A percentile compares a stretch with the other conserved stretches of the same genome.
Evolutionary conservation across 139 green algal species (phyloP).

Genomic region (Prasinococcaceae sp.): DNA sequence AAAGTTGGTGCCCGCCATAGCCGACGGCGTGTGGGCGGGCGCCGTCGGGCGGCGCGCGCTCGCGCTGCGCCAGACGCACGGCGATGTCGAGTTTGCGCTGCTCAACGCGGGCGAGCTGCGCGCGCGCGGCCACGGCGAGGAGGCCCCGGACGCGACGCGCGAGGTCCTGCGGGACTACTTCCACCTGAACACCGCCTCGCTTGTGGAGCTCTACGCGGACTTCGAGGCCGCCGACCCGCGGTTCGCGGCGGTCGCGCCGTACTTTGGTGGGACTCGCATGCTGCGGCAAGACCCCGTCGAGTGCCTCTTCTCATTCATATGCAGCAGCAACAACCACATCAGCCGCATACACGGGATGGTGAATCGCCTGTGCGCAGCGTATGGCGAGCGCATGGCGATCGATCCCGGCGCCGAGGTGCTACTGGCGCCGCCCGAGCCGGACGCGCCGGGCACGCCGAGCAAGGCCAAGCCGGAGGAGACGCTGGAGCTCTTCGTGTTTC

Average conservation of each 20-base stretch:
- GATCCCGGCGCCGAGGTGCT: not conserved
- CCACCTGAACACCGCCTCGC: not conserved
- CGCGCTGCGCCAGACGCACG: slow-evolving; percentile 1
- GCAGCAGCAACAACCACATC: slow-evolving; percentile 94
- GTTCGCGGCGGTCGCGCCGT: slow-evolving; percentile 34
- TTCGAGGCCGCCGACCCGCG: slow-evolving; percentile 40
- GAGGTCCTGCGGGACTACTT: not conserved
- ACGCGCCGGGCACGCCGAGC: not conserved
- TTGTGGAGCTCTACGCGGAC: slow-evolving; percentile 28
- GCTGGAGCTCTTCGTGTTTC: slow-evolving; percentile 49
- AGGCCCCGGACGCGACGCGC: not conserved
- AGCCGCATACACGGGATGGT: too few species aligned
- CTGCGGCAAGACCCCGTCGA: slow-evolving; percentile 81
- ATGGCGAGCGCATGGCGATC: not conserved
- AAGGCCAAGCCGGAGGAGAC: not conserved
- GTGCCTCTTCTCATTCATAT: slow-evolving; percentile 91
- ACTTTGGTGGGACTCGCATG: slow-evolving; percentile 55
- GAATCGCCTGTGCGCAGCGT: slow-evolving; percentile 12
- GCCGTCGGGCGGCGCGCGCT: slow-evolving; percentile 1
- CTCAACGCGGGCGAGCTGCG: not conserved
- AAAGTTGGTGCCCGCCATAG: not conserved
- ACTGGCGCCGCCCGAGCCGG: not conserved
- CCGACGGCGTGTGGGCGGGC: not conserved
- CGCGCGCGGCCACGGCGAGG: not conserved
- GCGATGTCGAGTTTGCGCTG: not conserved